Evolutionary conservation across 2,329 filamentous ascomycete species (phyloP).

Genomic region (Cadophora sp.): DNA sequence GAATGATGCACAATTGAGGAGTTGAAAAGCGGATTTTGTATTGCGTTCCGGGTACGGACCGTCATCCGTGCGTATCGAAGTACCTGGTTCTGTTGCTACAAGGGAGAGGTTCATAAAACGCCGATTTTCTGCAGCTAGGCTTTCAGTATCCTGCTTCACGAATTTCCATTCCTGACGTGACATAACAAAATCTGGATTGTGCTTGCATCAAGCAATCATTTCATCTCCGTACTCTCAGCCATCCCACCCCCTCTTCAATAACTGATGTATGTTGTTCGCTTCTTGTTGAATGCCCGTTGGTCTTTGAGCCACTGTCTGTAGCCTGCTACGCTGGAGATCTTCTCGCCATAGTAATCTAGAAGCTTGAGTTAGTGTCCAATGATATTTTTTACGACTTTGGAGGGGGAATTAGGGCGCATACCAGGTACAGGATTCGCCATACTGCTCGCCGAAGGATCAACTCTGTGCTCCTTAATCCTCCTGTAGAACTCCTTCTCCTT

Average conservation of each 20-base stretch:
- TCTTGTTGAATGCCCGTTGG: slow-evolving; percentile 95
- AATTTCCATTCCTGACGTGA: slow-evolving; percentile 26
- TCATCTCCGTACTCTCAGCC: not conserved
- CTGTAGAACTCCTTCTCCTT: slow-evolving; percentile 96
- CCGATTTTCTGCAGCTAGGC: slow-evolving; percentile 25
- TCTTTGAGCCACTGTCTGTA: slow-evolving; percentile 98
- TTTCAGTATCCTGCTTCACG: slow-evolving; percentile 16
- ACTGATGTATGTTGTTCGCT: slow-evolving; percentile 53
- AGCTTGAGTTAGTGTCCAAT: slow-evolving; percentile 61
- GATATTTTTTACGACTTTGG: not conserved
- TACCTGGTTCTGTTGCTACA: slow-evolving; percentile 31
- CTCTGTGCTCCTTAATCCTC: slow-evolving; percentile 88
- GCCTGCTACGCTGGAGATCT: slow-evolving; percentile 90
- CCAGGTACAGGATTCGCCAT: slow-evolving; percentile 79
- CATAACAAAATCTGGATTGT: slow-evolving; percentile 23
- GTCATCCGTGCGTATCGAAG: slow-evolving; percentile 5
- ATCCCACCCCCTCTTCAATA: slow-evolving; percentile 19
- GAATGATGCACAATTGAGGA: not conserved
- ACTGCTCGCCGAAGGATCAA: slow-evolving; percentile 88
- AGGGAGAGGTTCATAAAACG: slow-evolving; percentile 36
- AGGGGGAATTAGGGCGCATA: slow-evolving; percentile 29
- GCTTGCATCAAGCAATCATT: slow-evolving; percentile 20
- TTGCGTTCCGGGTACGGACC: slow-evolving; percentile 7
- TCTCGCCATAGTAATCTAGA: slow-evolving; percentile 93
- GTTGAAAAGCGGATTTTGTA: slow-evolving; percentile 11